Evolutionary conservation across 768 basidiomycete species (phyloP).

Genomic region (Russula sp.): DNA sequence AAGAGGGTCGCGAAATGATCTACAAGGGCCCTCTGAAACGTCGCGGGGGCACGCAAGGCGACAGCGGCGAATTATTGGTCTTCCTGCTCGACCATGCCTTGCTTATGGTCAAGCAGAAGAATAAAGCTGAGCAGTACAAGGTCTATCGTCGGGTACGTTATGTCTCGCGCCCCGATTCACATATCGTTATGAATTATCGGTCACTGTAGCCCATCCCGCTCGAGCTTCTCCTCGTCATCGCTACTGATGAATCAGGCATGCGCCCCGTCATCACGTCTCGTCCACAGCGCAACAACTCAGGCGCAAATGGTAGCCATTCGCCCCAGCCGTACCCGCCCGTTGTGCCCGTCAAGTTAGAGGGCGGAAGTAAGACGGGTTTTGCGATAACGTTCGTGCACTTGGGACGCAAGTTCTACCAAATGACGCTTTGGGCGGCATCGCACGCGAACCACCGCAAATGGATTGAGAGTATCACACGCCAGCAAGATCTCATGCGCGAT

Average conservation of each 20-base stretch:
- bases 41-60: conserved; percentile 64
- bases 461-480: conserved; percentile 87
- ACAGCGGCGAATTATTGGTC: conserved; percentile 86
- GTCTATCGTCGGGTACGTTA: conserved; percentile 85
- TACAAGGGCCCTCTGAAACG: conserved; percentile 90
- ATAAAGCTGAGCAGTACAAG: conserved; percentile 87
- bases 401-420: conserved; percentile 86
- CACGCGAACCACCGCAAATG: conserved; percentile 86
- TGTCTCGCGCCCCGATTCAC: background rate
- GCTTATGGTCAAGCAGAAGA: conserved; percentile 90
- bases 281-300: conserved; percentile 42
- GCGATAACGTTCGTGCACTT: conserved; percentile 93
- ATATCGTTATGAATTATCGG: conserved; percentile 23
- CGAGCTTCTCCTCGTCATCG: conserved; percentile 81
- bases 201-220: conserved; percentile 83
- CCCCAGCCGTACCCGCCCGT: conserved; percentile 45
- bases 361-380: conserved; percentile 76
- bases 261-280: conserved; percentile 38
- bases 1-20: conserved; percentile 87
- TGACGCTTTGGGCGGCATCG: conserved; percentile 89
- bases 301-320: conserved; percentile 37
- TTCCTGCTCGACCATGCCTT: conserved; percentile 97
- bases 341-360: conserved; percentile 46
- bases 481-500: conserved; percentile 82
- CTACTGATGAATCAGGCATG: conserved; percentile 58